Evolutionary conservation across 768 basidiomycete species (phyloP), one percentile per base, ranked within the genome.

Genomic region (Candolleomyces eurysporus): DNA sequence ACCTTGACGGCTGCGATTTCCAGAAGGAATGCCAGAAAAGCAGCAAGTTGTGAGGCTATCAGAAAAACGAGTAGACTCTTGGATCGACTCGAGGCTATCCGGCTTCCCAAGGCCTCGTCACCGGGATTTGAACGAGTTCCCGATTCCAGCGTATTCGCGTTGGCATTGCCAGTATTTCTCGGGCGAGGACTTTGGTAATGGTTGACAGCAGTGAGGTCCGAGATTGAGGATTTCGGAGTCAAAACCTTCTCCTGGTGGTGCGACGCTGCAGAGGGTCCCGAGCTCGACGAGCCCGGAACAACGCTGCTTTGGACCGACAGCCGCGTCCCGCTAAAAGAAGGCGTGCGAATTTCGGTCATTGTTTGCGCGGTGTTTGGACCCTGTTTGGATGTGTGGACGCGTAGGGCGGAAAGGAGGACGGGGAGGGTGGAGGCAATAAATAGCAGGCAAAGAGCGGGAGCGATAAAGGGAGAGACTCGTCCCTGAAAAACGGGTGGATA

Each of bases 11-110:
- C 61, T 22, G 36, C 51, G 51, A 59, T 63, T 22, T 58, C 62
- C 50, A 67, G 63, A 4, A 58, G 52, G 61, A 66, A 64, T 22
- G 64, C 68, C 31, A 64, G 59, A 40, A 66, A 46, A 26, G 63
- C 53, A 0, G 58, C 62, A 7, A 61, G 2, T 61, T 69, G 68
- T 2, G 63, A 67, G 9, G 65, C 65, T 45, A 63, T 48, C 42
- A 69, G 32, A 32, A 68, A 63, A 11, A 65, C 63, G 16, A 69
- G 31, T 14, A 66, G 32, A 46, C 55, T 67, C 40, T 64, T 56
- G 32, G 65, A 63, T 31, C 65, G 65, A 51, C 48, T 63, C 42
- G 63, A 43, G n/a, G 48, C 7, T 30, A 57, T 55, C 19, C 45
- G 22, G 17, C 49, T n/a, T n/a, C 48, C 56, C 45, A 61, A 43